Conservation (phyloP, 2,329 filamentous ascomycete genomes). For the Acrocalymma vagum region DNA sequence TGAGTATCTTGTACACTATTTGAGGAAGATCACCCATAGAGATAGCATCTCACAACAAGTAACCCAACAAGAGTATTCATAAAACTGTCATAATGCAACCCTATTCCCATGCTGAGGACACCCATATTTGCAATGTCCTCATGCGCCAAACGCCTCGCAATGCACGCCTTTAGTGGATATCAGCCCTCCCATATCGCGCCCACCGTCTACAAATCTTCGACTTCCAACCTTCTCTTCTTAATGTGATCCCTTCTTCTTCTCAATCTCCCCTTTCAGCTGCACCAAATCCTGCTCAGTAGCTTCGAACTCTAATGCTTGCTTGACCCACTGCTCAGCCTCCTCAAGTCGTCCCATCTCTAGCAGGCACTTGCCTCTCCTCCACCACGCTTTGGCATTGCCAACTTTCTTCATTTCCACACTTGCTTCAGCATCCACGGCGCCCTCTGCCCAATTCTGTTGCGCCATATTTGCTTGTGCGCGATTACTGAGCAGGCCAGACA, state of each 20-base stretch:
- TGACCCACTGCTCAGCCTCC: conserved; percentile 83
- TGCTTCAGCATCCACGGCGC: conserved; percentile 83
- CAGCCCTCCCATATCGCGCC: conserved; percentile 1
- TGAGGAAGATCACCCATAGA: too few relatives aligned
- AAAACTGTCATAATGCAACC: too few relatives aligned
- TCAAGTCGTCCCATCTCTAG: conserved; percentile 88
- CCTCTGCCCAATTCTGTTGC: conserved; percentile 82
- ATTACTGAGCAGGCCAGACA: conserved; percentile 81
- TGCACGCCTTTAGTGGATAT: conserved; percentile 14
- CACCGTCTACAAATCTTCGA: conserved; percentile 1
- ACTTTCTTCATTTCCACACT: conserved; percentile 87
- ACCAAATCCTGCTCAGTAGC: conserved; percentile 60
- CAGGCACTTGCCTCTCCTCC: conserved; percentile 83
- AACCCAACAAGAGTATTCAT: too few relatives aligned
- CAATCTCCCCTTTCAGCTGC: conserved; percentile 52
- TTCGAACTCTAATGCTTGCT: conserved; percentile 82
- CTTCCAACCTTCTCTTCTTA: conserved; percentile 4
- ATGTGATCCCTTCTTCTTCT: conserved; percentile 50
- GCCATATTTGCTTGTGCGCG: conserved; percentile 91
- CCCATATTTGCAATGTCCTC: background rate
- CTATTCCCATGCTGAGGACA: too few relatives aligned
- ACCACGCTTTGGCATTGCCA: conserved; percentile 95
- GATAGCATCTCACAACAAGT: too few relatives aligned
- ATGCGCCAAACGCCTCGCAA: conserved; percentile 30
- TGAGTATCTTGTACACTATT: too few relatives aligned